Base-by-base conservation (phyloP, 257 asterid species). In the Nicotiana tomentosiformis region DNA sequence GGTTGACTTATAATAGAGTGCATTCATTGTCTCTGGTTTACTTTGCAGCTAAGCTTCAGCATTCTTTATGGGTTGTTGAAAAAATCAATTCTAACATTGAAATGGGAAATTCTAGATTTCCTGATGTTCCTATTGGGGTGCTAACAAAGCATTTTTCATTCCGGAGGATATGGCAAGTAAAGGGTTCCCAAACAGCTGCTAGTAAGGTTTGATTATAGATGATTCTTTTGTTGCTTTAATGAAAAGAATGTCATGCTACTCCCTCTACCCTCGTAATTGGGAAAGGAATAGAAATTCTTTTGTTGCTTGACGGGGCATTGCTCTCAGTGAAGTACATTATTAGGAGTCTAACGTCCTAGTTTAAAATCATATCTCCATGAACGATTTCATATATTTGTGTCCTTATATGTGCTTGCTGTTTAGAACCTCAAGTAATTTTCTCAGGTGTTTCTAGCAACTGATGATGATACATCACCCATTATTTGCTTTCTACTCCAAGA, bases 161-260 rank as follows among this genome's bases (percentile, higher is more conserved):
- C 84, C 90, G 99, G 86, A 90, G 95, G 90, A 93, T 94, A 91
- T 96, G 98, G 98, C 98, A 93, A 88, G 98, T 98, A 88, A 96
- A 92, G 89, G 97, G 92, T 58, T 92, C 98, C 84, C 93, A 90
- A 81, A 86, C 88, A 62, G 93, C 99, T 87, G 95, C 98, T 90
- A 91, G 90, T 88, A 92, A 96, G 99, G 99, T 94, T 85, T 82
- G 72, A 69, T 84, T 89, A 37, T 77, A 85, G 68, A 81, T 18
- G 29, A n/a, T 77, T 84, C 62, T 82, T 86, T 86, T 82, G 82
- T 62, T 85, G 78, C 85, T 60, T 39, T 74, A 37, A 74, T 49
- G 43, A 74, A 49, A 49, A 74, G 15, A 51, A 74, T 49, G 64
- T 49, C 62, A 46, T 74, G 39, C 80, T 51, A 46, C 62, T 74